phyloP scores from a whole-genome alignment of 371 early-diverging fungal genomes.

The Sporodiniella umbellata region DNA sequence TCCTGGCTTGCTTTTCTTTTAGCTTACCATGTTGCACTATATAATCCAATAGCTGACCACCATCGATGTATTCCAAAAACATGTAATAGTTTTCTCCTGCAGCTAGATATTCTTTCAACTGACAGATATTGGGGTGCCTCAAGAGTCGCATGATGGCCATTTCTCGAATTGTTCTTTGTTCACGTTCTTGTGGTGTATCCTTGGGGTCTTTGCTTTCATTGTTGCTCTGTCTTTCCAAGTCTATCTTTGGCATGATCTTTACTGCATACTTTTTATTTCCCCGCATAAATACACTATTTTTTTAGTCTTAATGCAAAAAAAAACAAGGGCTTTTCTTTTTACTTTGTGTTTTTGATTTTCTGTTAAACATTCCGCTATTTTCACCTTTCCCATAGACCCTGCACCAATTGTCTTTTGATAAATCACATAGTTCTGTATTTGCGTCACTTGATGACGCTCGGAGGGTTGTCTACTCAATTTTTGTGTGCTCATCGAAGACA shows the following conservation, averaged over 20 bases:
- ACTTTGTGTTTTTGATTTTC: slow-evolving; percentile 39
- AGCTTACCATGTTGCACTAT: slow-evolving; percentile 69
- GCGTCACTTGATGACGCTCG: slow-evolving; percentile 33
- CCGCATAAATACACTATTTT: not conserved
- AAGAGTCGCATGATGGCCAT: slow-evolving; percentile 78
- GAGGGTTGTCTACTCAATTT: slow-evolving; percentile 4
- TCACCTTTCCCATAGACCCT: slow-evolving; percentile 98
- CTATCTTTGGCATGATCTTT: slow-evolving; percentile 50
- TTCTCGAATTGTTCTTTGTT: slow-evolving; percentile 76
- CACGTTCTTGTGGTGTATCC: slow-evolving; percentile 53
- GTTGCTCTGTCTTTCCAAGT: slow-evolving; percentile 8
- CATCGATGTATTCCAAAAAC: slow-evolving; percentile 82
- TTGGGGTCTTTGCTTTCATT: slow-evolving; percentile 31
- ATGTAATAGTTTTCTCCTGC: slow-evolving; percentile 79
- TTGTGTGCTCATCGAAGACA: not conserved
- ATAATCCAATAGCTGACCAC: slow-evolving; percentile 75
- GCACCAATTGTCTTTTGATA: slow-evolving; percentile 88
- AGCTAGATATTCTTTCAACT: slow-evolving; percentile 72
- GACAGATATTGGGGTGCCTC: slow-evolving; percentile 74
- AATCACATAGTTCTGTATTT: slow-evolving; percentile 45
- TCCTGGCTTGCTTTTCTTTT: slow-evolving; percentile 68
- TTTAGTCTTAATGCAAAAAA: too few relatives aligned
- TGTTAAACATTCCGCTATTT: slow-evolving; percentile 70
- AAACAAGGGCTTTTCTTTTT: slow-evolving; percentile 5
- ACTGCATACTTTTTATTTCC: slow-evolving; percentile 35